A percentile compares a stretch with the other conserved stretches of the same genome.
phyloP scores from a whole-genome alignment of 129 eudicot genomes.

The Flaveria sonorensis region DNA sequence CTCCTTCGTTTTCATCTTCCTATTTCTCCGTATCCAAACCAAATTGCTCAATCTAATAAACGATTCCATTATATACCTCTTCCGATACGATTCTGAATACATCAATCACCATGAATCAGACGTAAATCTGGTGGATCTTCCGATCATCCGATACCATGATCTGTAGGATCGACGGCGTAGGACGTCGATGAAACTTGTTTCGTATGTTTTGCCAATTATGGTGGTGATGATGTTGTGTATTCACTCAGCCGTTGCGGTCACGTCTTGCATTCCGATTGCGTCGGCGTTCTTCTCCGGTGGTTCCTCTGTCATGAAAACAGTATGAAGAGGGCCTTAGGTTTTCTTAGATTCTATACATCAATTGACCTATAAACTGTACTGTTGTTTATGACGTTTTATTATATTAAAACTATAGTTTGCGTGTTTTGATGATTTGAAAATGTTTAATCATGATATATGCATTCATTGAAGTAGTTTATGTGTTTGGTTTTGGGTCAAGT shows the following conservation, averaged over 20 bases:
- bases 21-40: neutral
- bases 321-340: too few species aligned
- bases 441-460: too few species aligned
- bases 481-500: too few species aligned
- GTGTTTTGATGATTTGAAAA: too few species aligned
- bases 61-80: neutral
- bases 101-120: slow-evolving; percentile 3
- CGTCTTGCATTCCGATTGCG: slow-evolving; percentile 24
- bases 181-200: slow-evolving; percentile 22
- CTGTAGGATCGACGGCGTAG: slow-evolving; percentile 25
- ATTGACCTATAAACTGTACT: too few species aligned
- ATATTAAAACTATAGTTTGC: too few species aligned
- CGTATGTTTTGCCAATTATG: slow-evolving; percentile 14
- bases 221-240: slow-evolving; percentile 21
- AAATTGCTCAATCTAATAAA: slow-evolving; percentile 14
- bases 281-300: slow-evolving; percentile 24
- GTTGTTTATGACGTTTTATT: too few species aligned
- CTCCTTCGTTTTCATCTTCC: slow-evolving; percentile 3
- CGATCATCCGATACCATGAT: slow-evolving; percentile 25
- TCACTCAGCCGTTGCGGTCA: slow-evolving; percentile 26
- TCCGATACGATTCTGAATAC: slow-evolving; percentile 5
- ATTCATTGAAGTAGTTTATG: too few species aligned
- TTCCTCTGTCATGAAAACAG: neutral
- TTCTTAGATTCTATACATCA: too few species aligned
- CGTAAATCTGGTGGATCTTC: slow-evolving; percentile 24